Evolutionary conservation across 139 green algal genomes (phyloP), one percentile per base, ranked within the genome.

Genomic region (Tetraselmis chui): DNA sequence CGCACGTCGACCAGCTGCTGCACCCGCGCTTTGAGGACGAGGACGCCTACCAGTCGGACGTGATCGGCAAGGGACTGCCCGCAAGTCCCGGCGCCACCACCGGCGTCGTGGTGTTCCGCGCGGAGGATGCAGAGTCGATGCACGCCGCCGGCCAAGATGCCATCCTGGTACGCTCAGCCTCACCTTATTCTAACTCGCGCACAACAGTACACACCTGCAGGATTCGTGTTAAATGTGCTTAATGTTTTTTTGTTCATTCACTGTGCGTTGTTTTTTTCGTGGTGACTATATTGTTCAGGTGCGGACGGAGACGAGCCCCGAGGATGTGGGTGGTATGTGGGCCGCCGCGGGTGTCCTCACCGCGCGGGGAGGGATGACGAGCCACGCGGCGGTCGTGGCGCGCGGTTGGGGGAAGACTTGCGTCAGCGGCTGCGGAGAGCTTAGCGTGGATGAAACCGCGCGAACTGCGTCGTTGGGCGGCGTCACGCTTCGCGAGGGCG

Each of bases 371-470:
- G 87, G 87, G 29, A 90, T 91, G 87, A 91, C 87, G 1, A 84
- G 75, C 2, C 87, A 91, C 80, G 87, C 86, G 24, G 87, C 87
- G 25, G 87, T 91, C 74, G 87, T 91, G 31, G 87, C 87, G 29
- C 76, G 87, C 26, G 87, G 87, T 22, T 89, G 83, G 87, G 87
- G 87, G 30, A 91, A 91, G 84, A 80, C 86, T 30, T 91, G 87
- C 84, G 76, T 91, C 18, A 81, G 27, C 0, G 85, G 85, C 23
- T 86, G 79, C 78, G 27, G 29, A 22, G 83, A 81, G 24, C 77
- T 90, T 23, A 26, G 25, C 30, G 59, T 90, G 31, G 67, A 90
- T 58, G 86, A 90, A 30, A n/a, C 18, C 23, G 78, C 81, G 23
- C 11, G 75, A 29, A 85, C 31, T 11, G 11, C 84, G 5, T 67